A percentile compares a stretch with the other conserved stretches of the same genome.
phyloP scores from a whole-genome alignment of 805 yeast genomes.

The Metschnikowia kunwiensis region DNA sequence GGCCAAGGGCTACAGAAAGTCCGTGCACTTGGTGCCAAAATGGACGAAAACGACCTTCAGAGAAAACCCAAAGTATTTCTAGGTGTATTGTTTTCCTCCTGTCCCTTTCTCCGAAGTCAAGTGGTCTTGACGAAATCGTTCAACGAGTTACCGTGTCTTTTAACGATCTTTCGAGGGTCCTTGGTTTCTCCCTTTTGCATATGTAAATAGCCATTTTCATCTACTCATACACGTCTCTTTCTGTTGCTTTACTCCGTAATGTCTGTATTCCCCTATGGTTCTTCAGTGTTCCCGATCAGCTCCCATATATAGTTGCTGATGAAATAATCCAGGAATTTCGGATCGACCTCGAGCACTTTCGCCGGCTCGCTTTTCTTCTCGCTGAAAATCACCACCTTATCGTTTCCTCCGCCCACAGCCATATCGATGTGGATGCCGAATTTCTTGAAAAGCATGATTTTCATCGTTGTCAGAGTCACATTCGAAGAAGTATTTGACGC shows the following conservation, averaged over 20 bases:
- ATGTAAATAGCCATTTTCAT: slow-evolving; percentile 9
- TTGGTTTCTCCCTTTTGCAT: no score
- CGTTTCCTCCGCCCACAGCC: slow-evolving; percentile 19
- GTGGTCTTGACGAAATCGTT: no score
- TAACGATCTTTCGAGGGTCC: no score
- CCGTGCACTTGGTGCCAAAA: slow-evolving; percentile 83
- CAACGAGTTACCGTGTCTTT: no score
- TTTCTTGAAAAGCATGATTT: slow-evolving; percentile 56
- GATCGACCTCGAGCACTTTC: slow-evolving; percentile 50
- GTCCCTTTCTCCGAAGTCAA: no score
- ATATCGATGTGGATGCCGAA: slow-evolving; percentile 54
- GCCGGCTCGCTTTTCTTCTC: slow-evolving; percentile 41
- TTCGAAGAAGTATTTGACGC: slow-evolving; percentile 32
- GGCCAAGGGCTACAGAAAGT: slow-evolving; percentile 77
- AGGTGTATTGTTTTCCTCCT: slow-evolving; percentile 7
- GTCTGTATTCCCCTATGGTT: background rate
- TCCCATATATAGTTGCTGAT: slow-evolving; percentile 81
- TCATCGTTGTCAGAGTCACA: slow-evolving; percentile 46
- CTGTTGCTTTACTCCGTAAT: no score
- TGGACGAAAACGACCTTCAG: slow-evolving; percentile 87
- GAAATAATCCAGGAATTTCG: slow-evolving; percentile 62
- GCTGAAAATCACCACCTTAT: slow-evolving; percentile 49
- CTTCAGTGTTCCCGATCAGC: slow-evolving; percentile 27
- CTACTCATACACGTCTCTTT: no score
- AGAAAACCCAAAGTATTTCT: slow-evolving; percentile 71